These are phyloP conservation scores for Cercospora sp. DNA, from an alignment of 2,329 filamentous ascomycete species.

Conservation along the genomic window DNA sequence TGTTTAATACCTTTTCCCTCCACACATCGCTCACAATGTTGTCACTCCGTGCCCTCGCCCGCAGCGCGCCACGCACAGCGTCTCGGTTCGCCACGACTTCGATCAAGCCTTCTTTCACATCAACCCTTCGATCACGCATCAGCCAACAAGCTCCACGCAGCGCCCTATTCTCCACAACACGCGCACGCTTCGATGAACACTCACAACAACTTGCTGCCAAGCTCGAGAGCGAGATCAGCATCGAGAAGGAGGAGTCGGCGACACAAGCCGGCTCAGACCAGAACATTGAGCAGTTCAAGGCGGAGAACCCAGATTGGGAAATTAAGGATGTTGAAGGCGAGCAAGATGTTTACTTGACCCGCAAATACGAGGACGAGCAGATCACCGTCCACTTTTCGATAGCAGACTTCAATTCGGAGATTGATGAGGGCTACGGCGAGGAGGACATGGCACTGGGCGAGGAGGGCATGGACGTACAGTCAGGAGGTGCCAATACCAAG, in stretches of 20 bases:
- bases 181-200: slow-evolving; percentile 47
- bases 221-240: slow-evolving; percentile 77
- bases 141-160: slow-evolving; percentile 30
- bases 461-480: slow-evolving; percentile 51
- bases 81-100: slow-evolving; percentile 45
- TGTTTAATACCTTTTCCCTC: background rate
- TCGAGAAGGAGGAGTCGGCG: slow-evolving; percentile 70
- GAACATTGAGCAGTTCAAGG: slow-evolving; percentile 82
- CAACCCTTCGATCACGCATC: slow-evolving; percentile 23
- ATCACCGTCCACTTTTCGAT: slow-evolving; percentile 84
- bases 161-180: slow-evolving; percentile 47
- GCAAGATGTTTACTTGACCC: slow-evolving; percentile 82
- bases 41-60: slow-evolving; percentile 48
- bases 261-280: slow-evolving; percentile 56
- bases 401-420: slow-evolving; percentile 67
- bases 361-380: slow-evolving; percentile 82
- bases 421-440: slow-evolving; percentile 53
- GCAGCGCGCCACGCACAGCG: slow-evolving; percentile 46
- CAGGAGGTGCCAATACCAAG: slow-evolving; percentile 59
- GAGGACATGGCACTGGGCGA: slow-evolving; percentile 49
- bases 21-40: slow-evolving; percentile 41
- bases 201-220: slow-evolving; percentile 83
- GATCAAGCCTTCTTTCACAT: slow-evolving; percentile 36
- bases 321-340: slow-evolving; percentile 75
- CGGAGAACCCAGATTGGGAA: slow-evolving; percentile 72